phyloP scores from a whole-genome alignment of 495 filamentous ascomycete species.

The Xylaria nigripes region DNA sequence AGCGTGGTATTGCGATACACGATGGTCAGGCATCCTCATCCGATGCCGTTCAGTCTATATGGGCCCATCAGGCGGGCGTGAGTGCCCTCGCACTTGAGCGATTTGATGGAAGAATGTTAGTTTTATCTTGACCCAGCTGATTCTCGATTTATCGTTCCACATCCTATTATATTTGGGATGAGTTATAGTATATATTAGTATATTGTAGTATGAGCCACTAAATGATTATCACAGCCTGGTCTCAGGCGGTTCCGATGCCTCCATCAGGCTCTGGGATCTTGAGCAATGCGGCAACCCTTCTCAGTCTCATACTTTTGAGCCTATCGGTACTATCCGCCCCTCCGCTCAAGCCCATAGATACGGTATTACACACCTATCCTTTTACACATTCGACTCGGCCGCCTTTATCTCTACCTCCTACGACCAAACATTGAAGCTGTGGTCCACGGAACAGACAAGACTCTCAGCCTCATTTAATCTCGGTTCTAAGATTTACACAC shows the following conservation, averaged over 20 bases:
- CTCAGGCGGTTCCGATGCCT: slow-evolving; percentile 73
- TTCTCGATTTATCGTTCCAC: background rate
- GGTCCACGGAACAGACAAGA: slow-evolving; percentile 54
- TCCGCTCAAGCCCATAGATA: slow-evolving; percentile 49
- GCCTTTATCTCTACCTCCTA: slow-evolving; percentile 77
- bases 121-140: background rate
- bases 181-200: background rate
- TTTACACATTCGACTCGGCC: slow-evolving; percentile 78
- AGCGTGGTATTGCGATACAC: slow-evolving; percentile 21
- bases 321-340: slow-evolving; percentile 34
- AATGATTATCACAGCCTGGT: slow-evolving; percentile 50
- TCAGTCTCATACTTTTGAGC: slow-evolving; percentile 38
- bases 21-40: slow-evolving; percentile 17
- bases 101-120: slow-evolving; percentile 70
- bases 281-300: slow-evolving; percentile 41
- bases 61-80: slow-evolving; percentile 68
- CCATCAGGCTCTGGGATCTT: slow-evolving; percentile 77
- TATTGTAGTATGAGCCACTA: background rate
- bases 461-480: slow-evolving; percentile 62
- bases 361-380: slow-evolving; percentile 74
- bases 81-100: slow-evolving; percentile 67
- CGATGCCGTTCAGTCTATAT: slow-evolving; percentile 23
- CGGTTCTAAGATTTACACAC: slow-evolving; percentile 62
- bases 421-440: slow-evolving; percentile 76
- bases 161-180: background rate